Base-by-base conservation (phyloP, 495 filamentous ascomycete genomes). In the Emericellopsis terricola region DNA sequence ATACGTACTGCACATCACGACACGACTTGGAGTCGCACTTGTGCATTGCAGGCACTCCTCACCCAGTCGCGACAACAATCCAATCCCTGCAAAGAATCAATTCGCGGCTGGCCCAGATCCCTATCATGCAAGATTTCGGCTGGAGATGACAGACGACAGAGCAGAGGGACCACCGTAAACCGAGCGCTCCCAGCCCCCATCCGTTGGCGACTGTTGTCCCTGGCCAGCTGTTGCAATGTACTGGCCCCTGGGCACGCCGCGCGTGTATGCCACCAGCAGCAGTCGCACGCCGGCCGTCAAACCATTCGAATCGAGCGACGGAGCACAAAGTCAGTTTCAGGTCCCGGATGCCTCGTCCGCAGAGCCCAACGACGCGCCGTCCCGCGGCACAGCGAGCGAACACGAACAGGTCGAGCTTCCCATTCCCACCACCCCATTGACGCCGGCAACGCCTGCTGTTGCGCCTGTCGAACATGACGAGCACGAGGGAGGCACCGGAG, bases 191-290 rank as follows among this genome's bases (percentile, higher is more conserved):
- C n/a, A n/a, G n/a, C n/a, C n/a, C n/a, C n/a, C n/a, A n/a, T n/a
- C n/a, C n/a, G n/a, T n/a, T n/a, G n/a, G n/a, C n/a, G n/a, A n/a
- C n/a, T n/a, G n/a, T n/a, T n/a, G n/a, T n/a, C n/a, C n/a, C n/a
- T n/a, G n/a, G 23, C 24, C 17, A 15, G 19, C 33, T 15, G 17
- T 15, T 23, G 45, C 68, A 67, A 94, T 94, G 86, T 94, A 94
- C 68, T 94, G 87, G 87, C 87, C 87, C 46, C 67, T 89, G 59
- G 84, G 83, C 53, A 81, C 84, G 41, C 85, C 86, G 39, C 68
- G 75, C 56, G 78, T 92, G 48, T 91, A 87, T 68, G 78, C 80
- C 53, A 77, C 77, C 37, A 62, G 48, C 53, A 66, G 47, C 40
- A 53, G 48, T 56, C 76, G 68, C 56, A 61, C 66, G 43, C 63